These are phyloP conservation scores for Macadamia tetraphylla DNA, from an alignment of 164 flowering plant genomes.

Conservation along the genomic window DNA sequence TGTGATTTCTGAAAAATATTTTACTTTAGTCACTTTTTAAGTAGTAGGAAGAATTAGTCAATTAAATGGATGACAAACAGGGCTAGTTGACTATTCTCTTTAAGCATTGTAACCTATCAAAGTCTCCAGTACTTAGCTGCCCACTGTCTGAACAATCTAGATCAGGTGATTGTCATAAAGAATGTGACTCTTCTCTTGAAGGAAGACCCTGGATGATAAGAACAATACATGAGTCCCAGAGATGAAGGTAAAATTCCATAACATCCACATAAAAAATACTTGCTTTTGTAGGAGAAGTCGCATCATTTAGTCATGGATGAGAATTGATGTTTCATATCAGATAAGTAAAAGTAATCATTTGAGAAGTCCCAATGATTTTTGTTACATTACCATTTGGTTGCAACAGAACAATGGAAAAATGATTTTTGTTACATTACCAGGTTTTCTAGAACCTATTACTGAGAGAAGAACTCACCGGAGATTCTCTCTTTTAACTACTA, in stretches of 20 bases:
- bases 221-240: conserved; percentile 8
- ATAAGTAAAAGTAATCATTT: conserved; percentile 2
- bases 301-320: not conserved
- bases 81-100: conserved; percentile 59
- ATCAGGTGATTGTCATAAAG: conserved; percentile 19
- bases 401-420: too few relatives aligned
- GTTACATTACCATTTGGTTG: too few relatives aligned
- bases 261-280: not conserved
- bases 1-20: not conserved
- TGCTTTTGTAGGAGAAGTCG: not conserved
- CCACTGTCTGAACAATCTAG: conserved; percentile 24
- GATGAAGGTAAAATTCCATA: conserved; percentile 33
- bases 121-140: conserved; percentile 17
- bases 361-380: too few relatives aligned
- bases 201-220: conserved; percentile 11
- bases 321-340: conserved; percentile 25
- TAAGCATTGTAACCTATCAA: conserved; percentile 36
- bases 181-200: conserved; percentile 16
- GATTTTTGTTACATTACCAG: not conserved
- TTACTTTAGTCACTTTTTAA: not conserved
- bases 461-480: too few relatives aligned
- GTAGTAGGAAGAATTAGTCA: conserved; percentile 9
- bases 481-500: too few relatives aligned
- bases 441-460: too few relatives aligned
- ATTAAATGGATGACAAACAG: conserved; percentile 32